A percentile compares a stretch with the other conserved stretches of the same genome.
These are phyloP conservation scores for Bassia scoparia DNA, from an alignment of 148 eudicot species.

Conservation along the genomic window DNA sequence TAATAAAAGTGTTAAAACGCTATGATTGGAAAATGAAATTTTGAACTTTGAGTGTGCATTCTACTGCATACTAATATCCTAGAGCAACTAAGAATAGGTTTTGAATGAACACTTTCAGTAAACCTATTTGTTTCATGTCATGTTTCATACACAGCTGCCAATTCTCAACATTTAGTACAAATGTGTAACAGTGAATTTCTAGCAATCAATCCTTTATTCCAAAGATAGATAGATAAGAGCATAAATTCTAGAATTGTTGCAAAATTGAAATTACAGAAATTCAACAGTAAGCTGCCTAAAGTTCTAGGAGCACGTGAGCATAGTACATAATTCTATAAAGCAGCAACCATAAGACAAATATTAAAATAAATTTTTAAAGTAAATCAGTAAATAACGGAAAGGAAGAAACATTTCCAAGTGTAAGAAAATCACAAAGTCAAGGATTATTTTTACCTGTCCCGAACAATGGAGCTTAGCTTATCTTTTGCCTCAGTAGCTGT, in stretches of 20 bases:
- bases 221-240: neutral
- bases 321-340: neutral
- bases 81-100: neutral
- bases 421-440: neutral
- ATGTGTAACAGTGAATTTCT: neutral
- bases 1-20: neutral
- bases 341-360: too few species aligned
- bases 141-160: neutral
- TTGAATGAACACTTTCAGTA: neutral
- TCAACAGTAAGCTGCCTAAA: neutral
- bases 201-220: neutral
- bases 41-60: neutral
- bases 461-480: constrained; percentile 83
- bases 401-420: neutral
- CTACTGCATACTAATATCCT: neutral
- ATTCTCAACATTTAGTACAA: neutral
- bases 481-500: constrained; percentile 75
- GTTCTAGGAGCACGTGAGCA: too few species aligned
- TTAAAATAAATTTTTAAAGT: too few species aligned
- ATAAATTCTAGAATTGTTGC: neutral
- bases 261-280: neutral
- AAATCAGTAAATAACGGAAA: neutral
- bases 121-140: neutral
- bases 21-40: neutral
- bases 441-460: constrained; percentile 63